Conservation (phyloP, 2,329 filamentous ascomycete species). For the Knufia petricola region DNA sequence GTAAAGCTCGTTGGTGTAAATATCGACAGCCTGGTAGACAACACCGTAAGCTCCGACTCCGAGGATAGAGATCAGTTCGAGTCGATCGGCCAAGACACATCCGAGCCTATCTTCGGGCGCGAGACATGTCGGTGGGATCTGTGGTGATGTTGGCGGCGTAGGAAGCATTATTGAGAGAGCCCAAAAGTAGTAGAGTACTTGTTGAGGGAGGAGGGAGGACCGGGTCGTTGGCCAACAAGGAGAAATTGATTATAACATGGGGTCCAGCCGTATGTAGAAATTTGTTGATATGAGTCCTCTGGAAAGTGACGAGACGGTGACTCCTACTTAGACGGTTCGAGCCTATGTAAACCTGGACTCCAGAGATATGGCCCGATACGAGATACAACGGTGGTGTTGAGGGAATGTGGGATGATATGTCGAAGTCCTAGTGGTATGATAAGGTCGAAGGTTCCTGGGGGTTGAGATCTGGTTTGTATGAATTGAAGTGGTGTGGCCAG, state of each 20-base stretch:
- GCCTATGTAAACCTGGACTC: slow-evolving; percentile 11
- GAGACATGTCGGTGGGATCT: slow-evolving; percentile 41
- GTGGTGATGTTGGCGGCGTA: slow-evolving; percentile 36
- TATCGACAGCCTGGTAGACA: slow-evolving; percentile 81
- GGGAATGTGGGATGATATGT: slow-evolving; percentile 9
- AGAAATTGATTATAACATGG: slow-evolving; percentile 22
- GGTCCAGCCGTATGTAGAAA: slow-evolving; percentile 20
- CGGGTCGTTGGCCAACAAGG: slow-evolving; percentile 20
- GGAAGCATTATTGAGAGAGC: slow-evolving; percentile 39
- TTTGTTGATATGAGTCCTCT: slow-evolving; percentile 14
- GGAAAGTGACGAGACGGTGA: slow-evolving; percentile 11
- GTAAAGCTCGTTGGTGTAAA: slow-evolving; percentile 71
- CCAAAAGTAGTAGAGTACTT: slow-evolving; percentile 25
- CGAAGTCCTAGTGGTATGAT: slow-evolving; percentile 11
- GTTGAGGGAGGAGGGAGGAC: slow-evolving; percentile 19
- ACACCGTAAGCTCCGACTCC: slow-evolving; percentile 94
- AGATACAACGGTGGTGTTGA: slow-evolving; percentile 6
- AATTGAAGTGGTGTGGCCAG: slow-evolving; percentile 8
- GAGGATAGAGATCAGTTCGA: slow-evolving; percentile 75
- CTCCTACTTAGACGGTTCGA: not conserved
- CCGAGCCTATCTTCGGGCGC: slow-evolving; percentile 79
- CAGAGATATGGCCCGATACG: slow-evolving; percentile 17
- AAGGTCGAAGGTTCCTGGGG: slow-evolving; percentile 1
- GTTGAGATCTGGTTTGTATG: slow-evolving; percentile 3
- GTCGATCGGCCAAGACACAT: slow-evolving; percentile 67